phyloP scores from a whole-genome alignment of 139 green algal species.

The Parachlorella kessleri region DNA sequence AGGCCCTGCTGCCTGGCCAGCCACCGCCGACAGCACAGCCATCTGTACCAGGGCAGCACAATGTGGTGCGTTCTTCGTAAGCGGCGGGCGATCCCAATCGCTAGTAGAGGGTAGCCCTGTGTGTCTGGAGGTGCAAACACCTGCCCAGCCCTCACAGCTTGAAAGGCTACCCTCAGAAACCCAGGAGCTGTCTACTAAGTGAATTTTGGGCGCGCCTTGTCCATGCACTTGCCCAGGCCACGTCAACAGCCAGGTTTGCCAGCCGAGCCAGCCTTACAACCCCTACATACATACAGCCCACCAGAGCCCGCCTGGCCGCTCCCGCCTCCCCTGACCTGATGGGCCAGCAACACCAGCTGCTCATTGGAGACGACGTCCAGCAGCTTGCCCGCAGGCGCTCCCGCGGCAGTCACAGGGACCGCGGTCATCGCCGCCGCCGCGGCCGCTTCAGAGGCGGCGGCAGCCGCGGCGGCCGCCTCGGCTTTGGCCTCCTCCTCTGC shows the following conservation, averaged over 20 bases:
- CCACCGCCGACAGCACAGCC: background rate
- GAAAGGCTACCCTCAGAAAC: too few species aligned
- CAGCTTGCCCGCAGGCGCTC: conserved; percentile 27
- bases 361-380: conserved; percentile 44
- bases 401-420: conserved; percentile 23
- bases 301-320: background rate
- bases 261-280: too few species aligned
- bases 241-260: too few species aligned
- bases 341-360: conserved; percentile 35
- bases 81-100: too few species aligned
- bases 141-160: too few species aligned
- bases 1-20: background rate
- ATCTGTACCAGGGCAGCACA: too few species aligned
- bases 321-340: conserved; percentile 11
- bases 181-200: too few species aligned
- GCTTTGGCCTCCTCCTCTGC: background rate
- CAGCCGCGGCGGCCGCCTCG: background rate
- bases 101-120: too few species aligned
- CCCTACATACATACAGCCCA: background rate
- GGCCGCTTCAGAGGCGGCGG: conserved; percentile 4
- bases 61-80: too few species aligned
- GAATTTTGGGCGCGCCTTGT: too few species aligned
- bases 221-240: too few species aligned
- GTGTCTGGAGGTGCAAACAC: too few species aligned
- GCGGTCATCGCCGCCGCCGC: conserved; percentile 4